Evolutionary conservation across 208 protist species (phyloP), one percentile per base, ranked within the genome.

Genomic region (Trypanosoma platydactyli): DNA sequence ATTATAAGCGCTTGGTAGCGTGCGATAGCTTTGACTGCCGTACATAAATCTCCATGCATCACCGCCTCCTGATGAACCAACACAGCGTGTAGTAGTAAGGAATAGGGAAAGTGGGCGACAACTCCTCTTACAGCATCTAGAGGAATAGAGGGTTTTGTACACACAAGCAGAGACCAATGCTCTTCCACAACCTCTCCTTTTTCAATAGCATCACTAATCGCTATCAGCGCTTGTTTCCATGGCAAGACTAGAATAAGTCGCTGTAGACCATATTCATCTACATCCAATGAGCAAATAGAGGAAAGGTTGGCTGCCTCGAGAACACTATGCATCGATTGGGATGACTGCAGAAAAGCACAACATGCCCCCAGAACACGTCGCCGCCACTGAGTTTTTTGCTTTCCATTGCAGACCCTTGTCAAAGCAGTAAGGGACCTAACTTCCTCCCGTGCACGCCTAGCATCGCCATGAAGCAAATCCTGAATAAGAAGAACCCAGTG

Each of bases 191-290:
- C 49, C 33, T 75, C 64, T 3, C 56, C 49, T 29, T 45, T 52
- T 9, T 53, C 42, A 1, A 22, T 3, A 56, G 57, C 30, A 49
- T 61, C 71, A 44, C 25, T 50, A 29, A 84, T 46, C 25, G 73
- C 79, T 7, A 33, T 64, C 15, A 77, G 11, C 13, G 72, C 83
- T 20, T 71, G 42, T 27, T 42, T 41, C 49, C 64, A 60, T n/a
- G 71, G 64, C 46, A 95, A 64, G 16, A 81, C 85, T 49, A 57
- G 62, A 22, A 94, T 40, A 30, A 95, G 59, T 27, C 87, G 78
- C 70, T 92, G 80, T 33, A 91, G 53, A 4, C 81, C 90, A 65
- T 89, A 75, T 27, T 71, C 68, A 72, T 93, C 86, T 20, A 95
- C 33, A 54, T 95, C 87, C 25, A 61, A 44, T 1, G 77, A 68